A percentile compares a stretch with the other conserved stretches of the same genome.
Evolutionary conservation across 352 stramenopile species (phyloP).

Genomic region (Pythium diclinum): DNA sequence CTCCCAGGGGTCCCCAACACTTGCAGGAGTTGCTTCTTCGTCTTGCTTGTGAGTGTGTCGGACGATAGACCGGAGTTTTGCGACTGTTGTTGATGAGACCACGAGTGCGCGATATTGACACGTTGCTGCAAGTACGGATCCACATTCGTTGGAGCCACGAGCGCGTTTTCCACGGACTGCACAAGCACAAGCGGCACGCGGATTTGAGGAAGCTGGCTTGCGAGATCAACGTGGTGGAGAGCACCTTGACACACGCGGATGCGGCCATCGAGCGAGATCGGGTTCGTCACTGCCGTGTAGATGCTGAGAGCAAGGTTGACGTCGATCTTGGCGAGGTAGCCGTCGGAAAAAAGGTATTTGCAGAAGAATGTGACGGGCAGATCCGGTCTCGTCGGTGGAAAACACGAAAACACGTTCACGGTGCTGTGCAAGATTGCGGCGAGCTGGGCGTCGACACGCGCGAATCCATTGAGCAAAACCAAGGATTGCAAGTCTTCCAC

Average conservation of each 20-base stretch:
- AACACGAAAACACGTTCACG: conserved; percentile 79
- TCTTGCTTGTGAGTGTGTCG: conserved; percentile 48
- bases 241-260: conserved; percentile 77
- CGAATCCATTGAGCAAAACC: conserved; percentile 26
- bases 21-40: conserved; percentile 49
- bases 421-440: conserved; percentile 76
- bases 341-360: conserved; percentile 92
- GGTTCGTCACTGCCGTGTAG: conserved; percentile 91
- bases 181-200: conserved; percentile 77
- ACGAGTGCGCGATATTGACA: conserved; percentile 58
- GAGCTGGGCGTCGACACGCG: conserved; percentile 65
- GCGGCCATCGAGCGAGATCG: conserved; percentile 88
- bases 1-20: conserved; percentile 44
- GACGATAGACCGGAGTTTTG: conserved; percentile 19
- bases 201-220: conserved; percentile 48
- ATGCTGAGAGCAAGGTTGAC: conserved; percentile 89
- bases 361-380: conserved; percentile 86
- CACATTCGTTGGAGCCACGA: conserved; percentile 87
- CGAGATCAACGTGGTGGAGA: conserved; percentile 73
- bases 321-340: conserved; percentile 83
- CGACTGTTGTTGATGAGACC: conserved; percentile 65
- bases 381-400: conserved; percentile 77
- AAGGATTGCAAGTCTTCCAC: conserved; percentile 61
- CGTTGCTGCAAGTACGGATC: conserved; percentile 89
- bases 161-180: conserved; percentile 86